phyloP scores from a whole-genome alignment of 352 stramenopile species.

The Peronospora tabacina region DNA sequence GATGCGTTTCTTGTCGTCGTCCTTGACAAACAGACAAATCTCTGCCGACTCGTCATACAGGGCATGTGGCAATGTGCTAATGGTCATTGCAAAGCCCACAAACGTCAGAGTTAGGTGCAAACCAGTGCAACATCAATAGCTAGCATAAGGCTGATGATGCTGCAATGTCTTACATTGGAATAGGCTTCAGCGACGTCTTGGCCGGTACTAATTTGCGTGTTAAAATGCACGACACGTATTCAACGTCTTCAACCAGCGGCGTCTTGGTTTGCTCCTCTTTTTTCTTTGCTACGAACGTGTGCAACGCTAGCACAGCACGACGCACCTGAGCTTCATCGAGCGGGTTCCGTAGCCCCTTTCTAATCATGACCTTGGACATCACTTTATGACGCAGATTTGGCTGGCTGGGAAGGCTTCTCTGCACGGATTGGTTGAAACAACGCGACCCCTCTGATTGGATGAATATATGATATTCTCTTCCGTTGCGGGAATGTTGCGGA shows the following conservation, averaged over 20 bases:
- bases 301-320: constrained; percentile 57
- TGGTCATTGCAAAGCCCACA: constrained; percentile 2
- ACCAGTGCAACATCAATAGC: not conserved
- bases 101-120: constrained; percentile 5
- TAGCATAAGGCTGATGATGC: not conserved
- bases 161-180: constrained; percentile 44
- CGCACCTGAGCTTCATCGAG: constrained; percentile 69
- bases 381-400: constrained; percentile 2
- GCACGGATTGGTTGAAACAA: constrained; percentile 4
- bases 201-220: constrained; percentile 61
- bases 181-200: constrained; percentile 64
- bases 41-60: constrained; percentile 48
- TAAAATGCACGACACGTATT: constrained; percentile 63
- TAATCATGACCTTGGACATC: constrained; percentile 30
- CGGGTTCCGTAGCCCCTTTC: constrained; percentile 59
- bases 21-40: constrained; percentile 78
- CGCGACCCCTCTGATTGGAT: constrained; percentile 4
- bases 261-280: constrained; percentile 36
- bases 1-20: constrained; percentile 78
- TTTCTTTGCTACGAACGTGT: constrained; percentile 51
- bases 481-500: not conserved
- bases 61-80: constrained; percentile 51
- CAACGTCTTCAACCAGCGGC: constrained; percentile 46
- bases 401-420: constrained; percentile 4
- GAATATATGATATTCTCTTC: not conserved